phyloP scores from a whole-genome alignment of 108 stramenopile genomes.

The Nitzschia sp. region DNA sequence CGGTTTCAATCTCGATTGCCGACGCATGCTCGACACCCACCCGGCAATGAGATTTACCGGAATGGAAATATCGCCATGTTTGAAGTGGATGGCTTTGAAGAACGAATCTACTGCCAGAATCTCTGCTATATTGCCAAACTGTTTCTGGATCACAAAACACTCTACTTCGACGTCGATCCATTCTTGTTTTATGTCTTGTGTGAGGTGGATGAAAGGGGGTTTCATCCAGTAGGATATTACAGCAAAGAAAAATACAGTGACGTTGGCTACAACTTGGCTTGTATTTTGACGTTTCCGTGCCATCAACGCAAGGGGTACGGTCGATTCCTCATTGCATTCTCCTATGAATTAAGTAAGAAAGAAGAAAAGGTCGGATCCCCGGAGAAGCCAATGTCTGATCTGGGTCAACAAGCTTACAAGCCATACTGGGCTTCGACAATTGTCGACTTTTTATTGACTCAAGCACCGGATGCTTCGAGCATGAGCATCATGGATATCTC shows the following conservation, averaged over 20 bases:
- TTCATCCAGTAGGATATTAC: slow-evolving; percentile 97
- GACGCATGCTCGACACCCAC: slow-evolving; percentile 72
- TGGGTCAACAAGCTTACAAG: slow-evolving; percentile 96
- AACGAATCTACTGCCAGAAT: slow-evolving; percentile 97
- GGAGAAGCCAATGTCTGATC: slow-evolving; percentile 98
- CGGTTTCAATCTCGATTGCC: slow-evolving; percentile 79
- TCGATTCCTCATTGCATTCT: slow-evolving; percentile 96
- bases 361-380: slow-evolving; percentile 97
- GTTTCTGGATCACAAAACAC: slow-evolving; percentile 99
- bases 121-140: slow-evolving; percentile 96
- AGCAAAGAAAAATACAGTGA: slow-evolving; percentile 99
- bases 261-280: slow-evolving; percentile 99
- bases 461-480: slow-evolving; percentile 54
- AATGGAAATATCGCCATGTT: slow-evolving; percentile 71
- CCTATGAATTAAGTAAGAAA: slow-evolving; percentile 96
- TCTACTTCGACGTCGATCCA: slow-evolving; percentile 99
- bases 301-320: slow-evolving; percentile 99
- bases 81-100: slow-evolving; percentile 96
- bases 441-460: slow-evolving; percentile 80
- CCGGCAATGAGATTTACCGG: slow-evolving; percentile 86
- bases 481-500: slow-evolving; percentile 92
- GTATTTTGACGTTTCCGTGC: slow-evolving; percentile 98
- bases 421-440: slow-evolving; percentile 93
- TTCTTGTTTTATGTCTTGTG: slow-evolving; percentile 98
- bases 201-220: slow-evolving; percentile 89